Base-by-base conservation (phyloP, 208 protist genomes). In the Crithidia brevicula region DNA sequence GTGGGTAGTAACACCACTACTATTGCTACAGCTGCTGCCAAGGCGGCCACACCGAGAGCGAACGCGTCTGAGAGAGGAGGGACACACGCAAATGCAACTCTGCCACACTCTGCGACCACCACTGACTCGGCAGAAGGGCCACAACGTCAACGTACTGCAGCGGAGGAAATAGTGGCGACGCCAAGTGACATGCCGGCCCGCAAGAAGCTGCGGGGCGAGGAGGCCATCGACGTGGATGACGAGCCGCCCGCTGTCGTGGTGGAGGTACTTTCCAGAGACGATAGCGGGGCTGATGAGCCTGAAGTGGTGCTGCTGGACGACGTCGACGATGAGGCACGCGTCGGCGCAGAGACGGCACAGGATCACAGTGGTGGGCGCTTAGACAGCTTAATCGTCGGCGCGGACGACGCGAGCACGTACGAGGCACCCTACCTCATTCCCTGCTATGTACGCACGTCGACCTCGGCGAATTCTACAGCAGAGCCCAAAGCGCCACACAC, bases 171-270 rank as follows among this genome's bases (percentile, higher is more conserved):
- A 15, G 6, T 23, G 25, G 31, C 4, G 13, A 57, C 25, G 23
- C 10, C 10, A 40, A 7, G 0, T 22, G 15, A 11, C 15, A 45
- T 50, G 23, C 59, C 61, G 4, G 52, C 31, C 1, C 74, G 67
- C 27, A 80, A 75, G 34, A 64, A 47, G 31, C n/a, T 31, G 30
- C 68, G 67, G 23, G 56, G 49, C 45, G 62, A 50, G 23, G 57
- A 8, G 25, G 31, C 69, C 5, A 76, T 81, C 30, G 62, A 81
- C 52, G 75, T 82, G 47, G 70, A 82, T 22, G 68, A 45, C 28
- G 65, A 56, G n/a, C 51, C 43, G 20, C 28, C 28, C 4, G 47
- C 49, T 11, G 67, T 64, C 27, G 74, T 68, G 28, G 54, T 71
- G 38, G 67, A 75, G 22, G 23, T 71, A 18, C 60, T 60, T 22